Evolutionary conservation across 805 yeast genomes (phyloP), one percentile per base, ranked within the genome.

Genomic region (Ogataea polymorpha): DNA sequence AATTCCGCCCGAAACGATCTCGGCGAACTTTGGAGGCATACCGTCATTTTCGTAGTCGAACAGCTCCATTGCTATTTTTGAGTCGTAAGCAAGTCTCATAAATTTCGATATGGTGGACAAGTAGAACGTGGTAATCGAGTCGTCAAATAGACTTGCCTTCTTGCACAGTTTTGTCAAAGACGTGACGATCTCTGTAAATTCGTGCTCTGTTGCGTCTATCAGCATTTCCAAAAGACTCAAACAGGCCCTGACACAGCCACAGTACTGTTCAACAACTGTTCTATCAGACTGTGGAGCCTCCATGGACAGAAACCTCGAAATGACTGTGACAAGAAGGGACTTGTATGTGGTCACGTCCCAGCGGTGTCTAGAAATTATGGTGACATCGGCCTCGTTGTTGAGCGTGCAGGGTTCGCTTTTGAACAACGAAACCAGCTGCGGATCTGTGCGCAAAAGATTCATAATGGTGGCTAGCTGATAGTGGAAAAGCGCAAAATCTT

Each of bases 331-430:
- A 0, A 80, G 52, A 18, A 83, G 65, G 7, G 78, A 73, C 48
- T 81, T 81, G 56, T 82, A 84, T 1, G 84, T 79, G 0, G 86
- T 76, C 5, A 64, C 69, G 56, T 67, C 67, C 79, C 80, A 74
- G 6, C 64, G 56, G 41, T 73, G 68, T 0, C 65, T 43, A 17
- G 56, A 70, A 46, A 70, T 65, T 36, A 67, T 65, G 44, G 65
- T 68, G 51, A 69, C 60, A 54, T 65, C 74, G 12, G 46, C 56
- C 14, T 67, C 65, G 41, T 67, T 70, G 46, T 71, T 80, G 41
- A 80, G 67, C 0, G 77, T 79, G 8, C 81, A 79, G 35, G 81
- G 58, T 46, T 85, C 90, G 20, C 74, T 65, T 18, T 70, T 72
- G 51, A 85, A 72, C 6, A 74, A 59, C 6, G 75, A 75, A 26